Evolutionary conservation across 2,329 filamentous ascomycete genomes (phyloP).

Genomic region (Sclerotinia spermophila): DNA sequence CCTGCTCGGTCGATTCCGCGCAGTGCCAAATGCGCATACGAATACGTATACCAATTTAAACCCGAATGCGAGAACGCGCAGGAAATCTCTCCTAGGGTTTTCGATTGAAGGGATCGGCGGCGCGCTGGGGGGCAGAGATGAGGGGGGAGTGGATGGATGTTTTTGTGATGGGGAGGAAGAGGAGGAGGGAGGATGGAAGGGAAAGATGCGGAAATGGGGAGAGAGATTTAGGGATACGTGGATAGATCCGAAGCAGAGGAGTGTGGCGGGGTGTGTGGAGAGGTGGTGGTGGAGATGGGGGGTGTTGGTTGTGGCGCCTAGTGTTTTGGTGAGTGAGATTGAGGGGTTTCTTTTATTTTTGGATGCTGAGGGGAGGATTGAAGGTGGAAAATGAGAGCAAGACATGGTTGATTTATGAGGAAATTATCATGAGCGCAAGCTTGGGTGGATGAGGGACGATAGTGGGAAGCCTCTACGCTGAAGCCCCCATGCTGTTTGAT

Average conservation of each 20-base stretch:
- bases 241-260: conserved; percentile 56
- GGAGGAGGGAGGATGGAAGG: conserved; percentile 26
- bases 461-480: background rate
- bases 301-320: conserved; percentile 58
- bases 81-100: conserved; percentile 46
- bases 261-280: conserved; percentile 56
- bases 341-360: background rate
- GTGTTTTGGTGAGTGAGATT: conserved; percentile 52
- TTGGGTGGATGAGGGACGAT: too few species aligned
- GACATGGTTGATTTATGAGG: background rate
- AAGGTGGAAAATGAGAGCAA: too few species aligned
- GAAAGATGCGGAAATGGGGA: conserved; percentile 34
- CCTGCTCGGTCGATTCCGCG: conserved; percentile 62
- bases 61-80: background rate
- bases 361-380: background rate
- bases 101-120: conserved; percentile 41
- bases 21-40: conserved; percentile 48
- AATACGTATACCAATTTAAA: too few species aligned
- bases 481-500: background rate
- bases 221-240: conserved; percentile 49
- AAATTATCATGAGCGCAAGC: background rate
- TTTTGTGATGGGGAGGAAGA: background rate
- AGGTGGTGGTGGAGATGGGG: conserved; percentile 63
- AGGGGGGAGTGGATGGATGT: conserved; percentile 33
- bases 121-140: conserved; percentile 37